These are phyloP conservation scores for Clavispora vitiphila DNA, from an alignment of 805 yeast species.

Conservation along the genomic window DNA sequence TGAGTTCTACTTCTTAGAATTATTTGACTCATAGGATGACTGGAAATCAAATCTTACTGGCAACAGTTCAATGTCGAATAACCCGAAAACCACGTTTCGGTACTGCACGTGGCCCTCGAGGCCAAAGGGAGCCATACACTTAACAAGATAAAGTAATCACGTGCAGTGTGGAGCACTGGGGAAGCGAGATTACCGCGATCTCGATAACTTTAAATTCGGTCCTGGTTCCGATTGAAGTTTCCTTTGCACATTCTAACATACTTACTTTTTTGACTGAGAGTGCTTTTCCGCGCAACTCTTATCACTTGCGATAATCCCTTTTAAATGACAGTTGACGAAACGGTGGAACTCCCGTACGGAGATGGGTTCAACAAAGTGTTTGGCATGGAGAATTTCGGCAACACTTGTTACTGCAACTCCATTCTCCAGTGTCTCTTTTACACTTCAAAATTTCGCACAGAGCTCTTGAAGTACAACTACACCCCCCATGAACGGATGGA, in stretches of 20 bases:
- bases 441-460: conserved; percentile 61
- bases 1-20: too few species aligned
- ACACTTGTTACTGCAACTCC: conserved; percentile 93
- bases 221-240: background rate
- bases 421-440: conserved; percentile 84
- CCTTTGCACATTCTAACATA: too few species aligned
- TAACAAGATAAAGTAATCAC: background rate
- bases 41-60: too few species aligned
- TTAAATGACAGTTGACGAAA: background rate
- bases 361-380: conserved; percentile 66
- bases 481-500: conserved; percentile 28
- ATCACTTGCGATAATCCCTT: too few species aligned
- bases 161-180: background rate
- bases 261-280: too few species aligned
- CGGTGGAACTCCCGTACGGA: conserved; percentile 44
- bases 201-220: background rate
- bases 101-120: too few species aligned
- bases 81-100: too few species aligned
- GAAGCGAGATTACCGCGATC: background rate
- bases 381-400: conserved; percentile 83
- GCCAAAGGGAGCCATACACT: too few species aligned
- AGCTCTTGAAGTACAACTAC: conserved; percentile 29
- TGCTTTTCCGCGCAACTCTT: too few species aligned
- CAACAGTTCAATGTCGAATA: too few species aligned
- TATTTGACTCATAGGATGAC: too few species aligned